Base-by-base conservation (phyloP, 2,329 filamentous ascomycete species). In the Lojkania enalia region DNA sequence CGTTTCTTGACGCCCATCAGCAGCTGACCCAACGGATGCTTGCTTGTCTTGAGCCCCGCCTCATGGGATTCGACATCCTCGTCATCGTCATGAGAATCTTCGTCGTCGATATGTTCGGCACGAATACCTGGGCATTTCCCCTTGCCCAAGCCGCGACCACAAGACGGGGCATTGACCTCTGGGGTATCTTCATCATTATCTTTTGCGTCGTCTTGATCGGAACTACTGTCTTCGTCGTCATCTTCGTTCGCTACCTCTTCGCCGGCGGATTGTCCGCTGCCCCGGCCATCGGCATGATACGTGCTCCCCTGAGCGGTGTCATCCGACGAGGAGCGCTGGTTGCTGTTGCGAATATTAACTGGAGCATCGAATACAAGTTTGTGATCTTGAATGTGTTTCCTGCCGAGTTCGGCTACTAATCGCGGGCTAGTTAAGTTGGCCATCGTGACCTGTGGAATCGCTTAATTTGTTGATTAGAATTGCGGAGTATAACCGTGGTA, bases 171-270 rank as follows among this genome's bases (percentile, higher is more conserved):
- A 20, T 61, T 45, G 19, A 56, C 55, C 29, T 64, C 66, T 51
- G 61, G 53, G 19, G 69, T 63, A 14, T 63, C 60, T 31, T 67
- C 66, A 36, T 71, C 67, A 23, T 70, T 66, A 19, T 70, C 66
- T 37, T 61, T 49, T 20, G 64, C 57, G 32, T 58, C 58, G 35
- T 62, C 61, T 38, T 67, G 54, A 20, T 51, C 48, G 37, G 54
- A 56, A 36, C 55, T 61, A 61, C 62, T 65, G 51, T 64, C 63
- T 16, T 50, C 52, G 38, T 63, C 67, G 31, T 68, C 66, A 27
- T 66, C 66, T 48, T 67, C 66, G 27, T 66, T 63, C 1, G 58
- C 52, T 20, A 49, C 48, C 20, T 66, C 64, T 42, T 66, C 65
- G 18, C 46, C 56, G 27, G 58, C 46, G 16, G 60, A 56, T 25